Evolutionary conservation across 345 rosid species (phyloP), one percentile per base, ranked within the genome.

Genomic region (Salix koriyanagi): DNA sequence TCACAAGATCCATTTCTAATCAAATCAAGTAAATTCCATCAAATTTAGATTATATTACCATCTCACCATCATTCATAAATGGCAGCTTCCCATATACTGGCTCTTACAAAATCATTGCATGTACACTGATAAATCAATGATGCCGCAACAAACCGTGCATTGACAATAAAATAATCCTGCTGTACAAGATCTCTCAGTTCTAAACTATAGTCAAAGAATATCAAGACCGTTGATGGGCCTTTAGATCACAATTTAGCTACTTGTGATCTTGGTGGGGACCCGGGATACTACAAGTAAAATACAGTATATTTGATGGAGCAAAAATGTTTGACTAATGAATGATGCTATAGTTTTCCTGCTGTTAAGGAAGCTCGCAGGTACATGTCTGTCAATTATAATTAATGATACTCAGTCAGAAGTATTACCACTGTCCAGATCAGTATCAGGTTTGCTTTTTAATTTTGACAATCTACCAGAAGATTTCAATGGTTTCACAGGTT

Each of bases 401-500:
- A 80, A 46, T 70, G 69, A 52, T 77, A 77, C 21, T 84, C 84
- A 67, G 76, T 88, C 92, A 23, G 90, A 91, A 70, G 78, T 81
- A 80, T 92, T 88, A 74, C 88, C 82, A 48, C 61, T 79, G 73
- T 89, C 92, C 73, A 79, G 83, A 74, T 88, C 96, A 76, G 81
- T 77, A 54, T 78, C 79, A 76, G 85, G 74, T 90, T 89, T 91
- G 80, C 50, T 76, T 84, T 86, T 92, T 62, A 77, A 77, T 89
- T 88, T 91, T 65, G 89, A 87, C 80, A 79, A 77, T 85, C 86
- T 87, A 83, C 90, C 83, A 52, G 93, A 85, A 62, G 92, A 19
- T 84, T 79, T 83, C 79, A 81, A 74, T 44, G 87, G 80, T 81
- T 91, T 92, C 72, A 76, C 60, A 10, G 97, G 98, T 77, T 89